Evolutionary conservation across 1,284 basidiomycete species (phyloP).

Genomic region (Termitomyces sp.): DNA sequence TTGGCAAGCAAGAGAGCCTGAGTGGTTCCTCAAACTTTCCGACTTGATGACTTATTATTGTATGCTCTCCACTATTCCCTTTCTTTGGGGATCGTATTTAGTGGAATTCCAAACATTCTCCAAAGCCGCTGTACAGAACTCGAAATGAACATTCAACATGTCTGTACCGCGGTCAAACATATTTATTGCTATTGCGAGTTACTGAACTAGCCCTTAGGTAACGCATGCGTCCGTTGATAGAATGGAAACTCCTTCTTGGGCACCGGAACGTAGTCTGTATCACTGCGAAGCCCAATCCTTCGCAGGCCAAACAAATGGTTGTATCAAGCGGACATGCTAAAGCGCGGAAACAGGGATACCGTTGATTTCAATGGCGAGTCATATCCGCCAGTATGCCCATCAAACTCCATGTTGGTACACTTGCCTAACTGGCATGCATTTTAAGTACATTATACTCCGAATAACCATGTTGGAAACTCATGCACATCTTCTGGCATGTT

Average conservation of each 20-base stretch:
- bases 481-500: constrained; percentile 29
- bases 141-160: constrained; percentile 43
- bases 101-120: neutral
- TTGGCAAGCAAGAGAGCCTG: neutral
- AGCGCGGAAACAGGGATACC: constrained; percentile 51
- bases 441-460: constrained; percentile 54
- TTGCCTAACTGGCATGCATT: neutral
- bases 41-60: constrained; percentile 2
- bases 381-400: constrained; percentile 57
- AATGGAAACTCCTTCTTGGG: constrained; percentile 33
- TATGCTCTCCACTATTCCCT: neutral
- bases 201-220: constrained; percentile 20
- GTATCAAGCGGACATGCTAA: constrained; percentile 59
- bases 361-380: constrained; percentile 51
- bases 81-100: neutral
- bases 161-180: constrained; percentile 8
- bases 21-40: neutral
- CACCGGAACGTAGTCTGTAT: constrained; percentile 59
- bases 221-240: constrained; percentile 27
- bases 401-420: constrained; percentile 37
- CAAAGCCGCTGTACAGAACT: neutral
- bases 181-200: too few species aligned
- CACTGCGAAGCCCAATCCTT: constrained; percentile 32
- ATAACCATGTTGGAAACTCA: constrained; percentile 47
- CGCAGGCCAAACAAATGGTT: neutral